These are phyloP conservation scores for Sporothrix dimorphospora DNA, from an alignment of 2,329 filamentous ascomycete species.

Conservation along the genomic window DNA sequence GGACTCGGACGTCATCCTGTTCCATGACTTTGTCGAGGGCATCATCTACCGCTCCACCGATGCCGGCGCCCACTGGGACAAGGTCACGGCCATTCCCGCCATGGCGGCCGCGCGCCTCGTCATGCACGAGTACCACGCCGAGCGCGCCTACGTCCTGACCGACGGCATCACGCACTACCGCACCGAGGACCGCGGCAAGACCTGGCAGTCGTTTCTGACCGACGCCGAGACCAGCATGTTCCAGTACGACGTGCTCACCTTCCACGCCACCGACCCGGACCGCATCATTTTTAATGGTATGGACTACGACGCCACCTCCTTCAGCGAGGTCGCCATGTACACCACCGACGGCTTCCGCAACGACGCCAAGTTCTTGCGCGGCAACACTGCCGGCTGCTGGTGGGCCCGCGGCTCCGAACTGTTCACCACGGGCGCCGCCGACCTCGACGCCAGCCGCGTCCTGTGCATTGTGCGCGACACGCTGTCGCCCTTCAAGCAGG, in stretches of 20 bases:
- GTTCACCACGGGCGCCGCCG: constrained; percentile 70
- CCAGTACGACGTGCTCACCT: constrained; percentile 61
- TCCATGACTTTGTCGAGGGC: constrained; percentile 66
- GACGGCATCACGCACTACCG: constrained; percentile 73
- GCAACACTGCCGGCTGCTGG: constrained; percentile 74
- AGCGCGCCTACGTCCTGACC: constrained; percentile 80
- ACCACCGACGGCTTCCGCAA: constrained; percentile 84
- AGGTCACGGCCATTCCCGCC: constrained; percentile 65
- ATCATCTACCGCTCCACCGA: constrained; percentile 78
- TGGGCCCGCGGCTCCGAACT: constrained; percentile 80
- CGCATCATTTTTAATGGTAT: constrained; percentile 84
- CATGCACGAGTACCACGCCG: constrained; percentile 77
- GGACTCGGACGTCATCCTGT: constrained; percentile 79
- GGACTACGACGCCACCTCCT: constrained; percentile 66
- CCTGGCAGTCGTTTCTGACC: constrained; percentile 75
- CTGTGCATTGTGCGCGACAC: constrained; percentile 79
- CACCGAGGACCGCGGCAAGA: constrained; percentile 80
- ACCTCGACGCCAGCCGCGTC: constrained; percentile 70
- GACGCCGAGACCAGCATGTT: constrained; percentile 60
- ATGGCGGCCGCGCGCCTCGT: constrained; percentile 65
- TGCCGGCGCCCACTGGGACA: constrained; percentile 77
- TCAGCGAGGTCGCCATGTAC: constrained; percentile 68
- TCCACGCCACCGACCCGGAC: constrained; percentile 81
- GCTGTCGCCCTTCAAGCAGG: constrained; percentile 69
- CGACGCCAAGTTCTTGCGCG: constrained; percentile 64